Evolutionary conservation across 345 rosid species (phyloP), one percentile per base, ranked within the genome.

Genomic region (Camelina laxa): DNA sequence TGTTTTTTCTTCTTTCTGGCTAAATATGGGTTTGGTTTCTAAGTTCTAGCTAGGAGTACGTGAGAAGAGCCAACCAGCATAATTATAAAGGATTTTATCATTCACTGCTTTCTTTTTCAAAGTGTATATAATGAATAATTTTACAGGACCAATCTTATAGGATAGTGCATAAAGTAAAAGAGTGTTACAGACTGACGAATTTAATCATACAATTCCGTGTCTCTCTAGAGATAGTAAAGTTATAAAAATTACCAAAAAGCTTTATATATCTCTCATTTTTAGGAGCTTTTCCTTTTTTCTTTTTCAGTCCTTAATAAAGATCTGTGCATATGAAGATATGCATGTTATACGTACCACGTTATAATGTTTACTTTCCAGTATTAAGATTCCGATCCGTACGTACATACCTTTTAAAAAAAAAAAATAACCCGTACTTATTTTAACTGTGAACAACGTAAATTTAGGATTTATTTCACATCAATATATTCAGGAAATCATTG

Each of bases 161-260:
- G 76, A 77, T 71, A 66, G 60, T 30, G 53, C 48, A 20, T 38
- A 62, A 77, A 70, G 77, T 65, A 72, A 77, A 72, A 58, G 67
- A 31, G 57, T 50, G 56, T 77, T 54, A 71, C 68, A 38, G 76
- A 65, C 63, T 50, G 58, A 77, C 35, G 51, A 72, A 50, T 59
- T 65, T 77, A 57, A 77, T 72, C 81, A 77, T 77, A 59, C 63
- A 66, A 72, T 77, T 77, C 81, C 73, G 81, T 72, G 76, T 77
- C 77, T 42, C 68, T 72, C 75, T 55, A 58, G 67, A 68, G 69
- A 54, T 77, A 58, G 76, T 22, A 70, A 56, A 70, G 67, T 77
- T 59, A n/a, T 41, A 4, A 66, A 27, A 71, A 24, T 71, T 59
- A 48, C 73, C 69, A 71, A 65, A 76, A 77, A 72, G 77, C 69